Evolutionary conservation across 495 filamentous ascomycete species (phyloP), one percentile per base, ranked within the genome.

Genomic region (Rhizodiscina lignyota): DNA sequence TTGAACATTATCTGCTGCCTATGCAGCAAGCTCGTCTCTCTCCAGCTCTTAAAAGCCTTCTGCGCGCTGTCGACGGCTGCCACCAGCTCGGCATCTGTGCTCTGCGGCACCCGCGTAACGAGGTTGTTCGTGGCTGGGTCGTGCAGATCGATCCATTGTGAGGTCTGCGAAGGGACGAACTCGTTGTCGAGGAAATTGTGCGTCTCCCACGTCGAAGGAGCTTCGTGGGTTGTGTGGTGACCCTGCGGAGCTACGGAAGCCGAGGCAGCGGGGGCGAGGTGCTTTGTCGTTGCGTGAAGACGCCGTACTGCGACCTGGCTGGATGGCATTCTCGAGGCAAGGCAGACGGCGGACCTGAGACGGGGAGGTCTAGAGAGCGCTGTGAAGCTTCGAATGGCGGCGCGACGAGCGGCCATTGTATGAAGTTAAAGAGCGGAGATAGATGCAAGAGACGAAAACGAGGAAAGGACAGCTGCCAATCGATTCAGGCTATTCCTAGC

Each of bases 41-140:
- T 73, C 89, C 89, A 99, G 37, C 65, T 64, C 37, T 81, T 79
- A 58, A 94, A 99, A 3, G 89, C 89, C 62, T 78, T 80, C 63
- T 85, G 55, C 21, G 89, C 91, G 44, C 80, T 84, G 42, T 74
- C 72, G 28, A 94, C 83, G 20, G 84, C 87, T 22, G 85, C 85
- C 45, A 71, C 64, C 35, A 99, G 70, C 61, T 99, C 89, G 47
- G 66, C 82, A 56, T 86, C 70, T 5, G 89, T 94, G 50, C 78
- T 87, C 57, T 96, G 86, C 17, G 89, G 89, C 21, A 99, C 89
- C n/a, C 91, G 79, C 6, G 89, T 96, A 21, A 99, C 83, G 32
- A 99, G 74, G 51, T 94, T 89, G 66, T 96, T 96, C 38, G 89
- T 99, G 34, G 91, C 89, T 2, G 89, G 89, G 51, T 99, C 89